Base-by-base conservation (phyloP, 2,329 filamentous ascomycete species). In the Neonectria hederae region DNA sequence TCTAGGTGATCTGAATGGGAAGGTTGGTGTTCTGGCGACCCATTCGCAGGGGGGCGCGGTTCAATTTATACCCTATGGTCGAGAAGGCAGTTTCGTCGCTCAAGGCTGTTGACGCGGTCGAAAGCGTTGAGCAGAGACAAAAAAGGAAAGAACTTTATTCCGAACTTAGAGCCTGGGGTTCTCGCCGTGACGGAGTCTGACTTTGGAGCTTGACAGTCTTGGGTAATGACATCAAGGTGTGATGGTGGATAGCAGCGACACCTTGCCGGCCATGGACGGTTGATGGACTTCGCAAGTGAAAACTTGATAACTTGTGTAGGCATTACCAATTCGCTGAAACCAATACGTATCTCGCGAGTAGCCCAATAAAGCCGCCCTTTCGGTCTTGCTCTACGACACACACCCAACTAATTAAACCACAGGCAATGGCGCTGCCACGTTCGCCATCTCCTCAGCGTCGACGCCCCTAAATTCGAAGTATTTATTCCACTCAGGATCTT, bases 401-500 rank as follows among this genome's bases (percentile, higher is more conserved):
- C 14, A 38, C 14, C 14, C 5, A 8, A 38, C 6, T 8, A 42
- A 42, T 11, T n/a, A 42, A 21, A 42, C 38, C 38, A 21, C 1
- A 11, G n/a, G 38, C 8, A 42, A n/a, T 13, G 38, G 9, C n/a
- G 8, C 9, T 21, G n/a, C n/a, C 4, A n/a, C n/a, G 7, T 42
- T 42, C n/a, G 8, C 38, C 8, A 9, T 42, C n/a, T 28, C 45
- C 14, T 48, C 45, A 0, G 45, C 21, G 17, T 78, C 76, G 19
- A 80, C 66, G 0, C 77, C 78, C 22, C 78, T 67, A 45, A 74
- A 79, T 56, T 79, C 78, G 59, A 80, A 80, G 54, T 74, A 81
- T 58, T 69, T 59, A 22, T 69, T 77, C 76, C 75, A 78, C 62
- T 80, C 76, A 6, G 69, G 65, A 62, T 81, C 78, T 2, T 75